Base-by-base conservation (phyloP, 306 rosid species). In the Sophora flavescens region DNA sequence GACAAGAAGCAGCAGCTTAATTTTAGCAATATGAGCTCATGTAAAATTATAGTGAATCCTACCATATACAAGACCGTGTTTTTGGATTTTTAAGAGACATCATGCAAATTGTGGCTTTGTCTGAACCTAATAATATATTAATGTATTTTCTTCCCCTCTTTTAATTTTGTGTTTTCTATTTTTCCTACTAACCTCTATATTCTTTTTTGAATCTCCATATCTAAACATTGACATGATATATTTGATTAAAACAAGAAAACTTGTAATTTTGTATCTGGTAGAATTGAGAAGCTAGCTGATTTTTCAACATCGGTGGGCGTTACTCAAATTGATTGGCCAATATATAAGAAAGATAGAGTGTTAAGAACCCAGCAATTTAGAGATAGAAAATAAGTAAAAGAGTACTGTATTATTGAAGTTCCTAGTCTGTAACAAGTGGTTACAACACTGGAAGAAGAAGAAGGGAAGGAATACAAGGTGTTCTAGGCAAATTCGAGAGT, bases 101-200 rank as follows among this genome's bases (percentile, higher is more conserved):
- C 58, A 32, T 60, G 53, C 73, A 30, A 52, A 42, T 41, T 68
- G 70, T 70, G 48, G 50, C 17, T 33, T n/a, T 47, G 44, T 69
- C n/a, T 36, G 71, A n/a, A 69, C 54, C 30, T 69, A n/a, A 50
- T 78, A 39, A 50, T 47, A 47, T 13, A 47, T 13, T 35, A 58
- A 4, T 61, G 9, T 16, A 47, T 18, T 67, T 26, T n/a, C 2
- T 26, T 36, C 65, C 33, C 18, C 47, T 14, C 12, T 22, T 61
- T 56, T 36, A 13, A 4, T 14, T 76, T 42, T 74, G 26, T 62
- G 12, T 62, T 12, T 22, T 50, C 30, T 62, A n/a, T 71, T 8
- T 22, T 12, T 22, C 35, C 14, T 5, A 14, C 26, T 48, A 30
- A 6, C 14, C 70, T 42, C 15, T 36, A 9, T 9, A 15, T n/a